These are phyloP conservation scores for Cladosporium sp. DNA, from an alignment of 2,329 filamentous ascomycete genomes.

Conservation along the genomic window DNA sequence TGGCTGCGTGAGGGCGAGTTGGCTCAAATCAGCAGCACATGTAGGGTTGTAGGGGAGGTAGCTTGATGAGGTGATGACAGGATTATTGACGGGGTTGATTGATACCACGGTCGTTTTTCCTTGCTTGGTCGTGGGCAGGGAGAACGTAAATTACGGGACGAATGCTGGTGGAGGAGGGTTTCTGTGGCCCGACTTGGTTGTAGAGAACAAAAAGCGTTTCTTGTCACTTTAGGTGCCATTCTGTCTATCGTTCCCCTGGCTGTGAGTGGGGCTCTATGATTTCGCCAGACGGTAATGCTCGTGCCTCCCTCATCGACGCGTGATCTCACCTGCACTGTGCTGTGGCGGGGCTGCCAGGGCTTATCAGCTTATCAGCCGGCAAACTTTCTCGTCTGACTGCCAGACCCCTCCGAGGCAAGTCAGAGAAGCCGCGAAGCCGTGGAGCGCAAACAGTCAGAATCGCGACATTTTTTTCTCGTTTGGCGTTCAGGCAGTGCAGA, in stretches of 20 bases:
- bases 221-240: no score
- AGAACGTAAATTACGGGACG: not conserved
- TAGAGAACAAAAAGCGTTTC: not conserved
- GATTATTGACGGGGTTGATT: not conserved
- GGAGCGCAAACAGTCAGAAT: not conserved
- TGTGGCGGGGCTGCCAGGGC: not conserved
- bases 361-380: not conserved
- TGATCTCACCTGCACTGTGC: not conserved
- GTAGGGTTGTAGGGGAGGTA: not conserved
- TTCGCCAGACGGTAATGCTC: no score
- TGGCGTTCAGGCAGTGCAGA: not conserved
- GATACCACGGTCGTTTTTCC: conserved; percentile 5
- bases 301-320: no score
- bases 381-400: not conserved
- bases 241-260: no score
- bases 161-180: not conserved
- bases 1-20: conserved; percentile 22
- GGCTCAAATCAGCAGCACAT: not conserved
- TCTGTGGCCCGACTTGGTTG: not conserved
- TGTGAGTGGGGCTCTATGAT: no score
- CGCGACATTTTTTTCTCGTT: not conserved
- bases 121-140: not conserved
- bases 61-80: not conserved
- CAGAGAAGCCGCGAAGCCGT: not conserved
- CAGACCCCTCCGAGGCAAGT: not conserved